These are phyloP conservation scores for Aspergillus melleus DNA, from an alignment of 2,329 filamentous ascomycete genomes.

Conservation along the genomic window DNA sequence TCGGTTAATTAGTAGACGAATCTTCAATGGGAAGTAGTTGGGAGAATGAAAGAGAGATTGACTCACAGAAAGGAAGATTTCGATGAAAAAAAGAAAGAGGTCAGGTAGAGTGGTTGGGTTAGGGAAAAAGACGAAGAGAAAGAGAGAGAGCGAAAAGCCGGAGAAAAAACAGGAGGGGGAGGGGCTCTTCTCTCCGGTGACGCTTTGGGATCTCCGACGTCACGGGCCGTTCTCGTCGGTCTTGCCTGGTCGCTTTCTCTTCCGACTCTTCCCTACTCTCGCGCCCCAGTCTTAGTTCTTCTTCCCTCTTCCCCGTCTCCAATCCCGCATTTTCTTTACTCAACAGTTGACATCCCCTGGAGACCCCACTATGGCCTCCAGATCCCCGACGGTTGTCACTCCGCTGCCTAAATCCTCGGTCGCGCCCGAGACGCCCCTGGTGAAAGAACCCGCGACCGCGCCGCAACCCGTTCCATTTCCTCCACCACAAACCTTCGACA, in stretches of 20 bases:
- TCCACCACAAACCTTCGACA: conserved; percentile 79
- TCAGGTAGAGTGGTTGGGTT: conserved; percentile 5
- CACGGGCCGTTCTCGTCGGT: conserved; percentile 24
- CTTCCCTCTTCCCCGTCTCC: neutral
- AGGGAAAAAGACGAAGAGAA: conserved; percentile 16
- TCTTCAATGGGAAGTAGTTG: conserved; percentile 5
- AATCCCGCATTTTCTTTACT: neutral
- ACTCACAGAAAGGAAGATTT: conserved; percentile 10
- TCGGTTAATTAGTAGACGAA: conserved; percentile 22
- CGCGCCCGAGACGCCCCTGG: conserved; percentile 35
- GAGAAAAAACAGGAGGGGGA: conserved; percentile 20
- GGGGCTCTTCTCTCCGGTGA: conserved; percentile 31
- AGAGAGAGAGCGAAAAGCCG: conserved; percentile 14
- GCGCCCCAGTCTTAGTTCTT: conserved; percentile 7
- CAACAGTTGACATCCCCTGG: conserved; percentile 12
- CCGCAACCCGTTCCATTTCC: conserved; percentile 60
- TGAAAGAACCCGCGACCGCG: conserved; percentile 37
- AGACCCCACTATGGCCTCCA: conserved; percentile 36
- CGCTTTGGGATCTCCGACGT: conserved; percentile 37
- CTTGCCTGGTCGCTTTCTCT: conserved; percentile 12
- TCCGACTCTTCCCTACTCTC: conserved; percentile 37
- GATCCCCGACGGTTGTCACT: conserved; percentile 37
- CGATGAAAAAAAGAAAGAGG: neutral
- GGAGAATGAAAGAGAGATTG: neutral
- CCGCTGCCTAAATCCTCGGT: conserved; percentile 43